Evolutionary conservation across 164 flowering plant species (phyloP).

Genomic region (Umbilicus rupestris): DNA sequence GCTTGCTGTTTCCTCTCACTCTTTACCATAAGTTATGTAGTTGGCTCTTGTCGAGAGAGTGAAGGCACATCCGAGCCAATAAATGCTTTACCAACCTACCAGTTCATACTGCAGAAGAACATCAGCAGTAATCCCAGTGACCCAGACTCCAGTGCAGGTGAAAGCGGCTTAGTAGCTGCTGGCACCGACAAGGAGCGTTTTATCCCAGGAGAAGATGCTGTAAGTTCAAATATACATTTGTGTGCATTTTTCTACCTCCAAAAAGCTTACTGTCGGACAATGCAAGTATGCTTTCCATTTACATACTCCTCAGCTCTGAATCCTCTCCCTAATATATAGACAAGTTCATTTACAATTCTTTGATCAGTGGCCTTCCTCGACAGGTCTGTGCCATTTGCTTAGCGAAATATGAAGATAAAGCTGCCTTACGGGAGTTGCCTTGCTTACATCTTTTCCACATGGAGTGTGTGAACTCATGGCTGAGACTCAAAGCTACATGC

Average conservation of each 20-base stretch:
- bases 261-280: too few species aligned
- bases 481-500: conserved; percentile 54
- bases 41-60: too few species aligned
- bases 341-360: too few species aligned
- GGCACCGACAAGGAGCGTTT: conserved; percentile 58
- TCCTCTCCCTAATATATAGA: too few species aligned
- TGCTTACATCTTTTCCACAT: conserved; percentile 61
- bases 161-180: conserved; percentile 50
- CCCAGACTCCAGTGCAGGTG: conserved; percentile 19
- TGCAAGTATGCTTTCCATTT: too few species aligned
- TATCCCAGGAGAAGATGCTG: conserved; percentile 63
- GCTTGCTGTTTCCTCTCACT: too few species aligned
- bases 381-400: conserved; percentile 70
- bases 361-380: too few species aligned
- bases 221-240: too few species aligned
- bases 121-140: conserved; percentile 30
- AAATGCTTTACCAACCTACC: conserved; percentile 68
- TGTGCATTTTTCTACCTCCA: not conserved
- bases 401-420: conserved; percentile 49
- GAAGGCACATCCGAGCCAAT: conserved; percentile 65
- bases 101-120: conserved; percentile 51
- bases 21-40: too few species aligned
- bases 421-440: conserved; percentile 56
- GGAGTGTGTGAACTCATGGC: conserved; percentile 67
- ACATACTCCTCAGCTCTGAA: too few species aligned